Evolutionary conservation across 306 rosid species (phyloP), one percentile per base, ranked within the genome.

Genomic region (Astragalus glycyphyllos): DNA sequence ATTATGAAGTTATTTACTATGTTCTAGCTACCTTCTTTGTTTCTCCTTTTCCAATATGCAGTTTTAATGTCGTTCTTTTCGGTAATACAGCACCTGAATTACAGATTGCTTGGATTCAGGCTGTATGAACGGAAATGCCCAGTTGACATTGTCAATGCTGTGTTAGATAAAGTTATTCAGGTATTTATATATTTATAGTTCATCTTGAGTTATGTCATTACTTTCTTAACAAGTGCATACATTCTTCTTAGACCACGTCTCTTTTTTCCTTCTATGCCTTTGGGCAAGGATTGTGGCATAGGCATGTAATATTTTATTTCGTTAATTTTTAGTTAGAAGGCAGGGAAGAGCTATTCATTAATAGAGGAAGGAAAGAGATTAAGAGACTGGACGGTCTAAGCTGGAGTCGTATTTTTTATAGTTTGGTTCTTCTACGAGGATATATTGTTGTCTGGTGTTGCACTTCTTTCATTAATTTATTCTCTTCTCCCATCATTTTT

Each of bases 31-130:
- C 54, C 8, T 60, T 54, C 61, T 66, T 70, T 49, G 61, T 65
- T 29, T 69, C 58, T 4, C 31, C 73, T 56, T 65, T 50, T 74
- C 69, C 72, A 37, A 66, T 72, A 61, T 62, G 62, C 50, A 34
- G 11, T 50, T 61, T 68, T 60, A 67, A 69, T 64, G 58, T 72
- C 55, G 13, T 68, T 63, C 34, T 58, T 62, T 80, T 75, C 71
- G 74, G 81, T 75, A 64, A 62, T 71, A 58, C 87, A 90, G 98
- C 84, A 85, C 79, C 76, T 87, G 86, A 94, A 89, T 86, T 94
- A 88, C 89, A 89, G 95, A 75, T 84, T 94, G 80, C 90, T 90
- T 58, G 98, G 98, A 54, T 83, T 94, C 80, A 90, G 96, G 95
- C 84, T 94, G 48, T 79, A 86, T 71, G 98, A 90, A 74, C 73